Conservation (phyloP, 495 filamentous ascomycete genomes). For the Letharia lupina region DNA sequence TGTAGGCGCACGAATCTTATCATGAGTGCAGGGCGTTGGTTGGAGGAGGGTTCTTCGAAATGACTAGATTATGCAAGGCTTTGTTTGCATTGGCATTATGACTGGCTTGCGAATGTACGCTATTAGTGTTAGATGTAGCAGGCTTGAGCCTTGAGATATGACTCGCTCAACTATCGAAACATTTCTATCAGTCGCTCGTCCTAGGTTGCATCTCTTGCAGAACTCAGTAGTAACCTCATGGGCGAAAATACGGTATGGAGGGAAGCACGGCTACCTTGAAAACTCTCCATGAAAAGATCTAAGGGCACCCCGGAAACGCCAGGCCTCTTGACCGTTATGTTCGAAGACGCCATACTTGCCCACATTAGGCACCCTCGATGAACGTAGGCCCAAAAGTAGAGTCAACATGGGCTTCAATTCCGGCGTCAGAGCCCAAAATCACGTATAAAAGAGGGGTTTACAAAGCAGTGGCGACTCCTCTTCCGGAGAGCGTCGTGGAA, state of each 20-base stretch:
- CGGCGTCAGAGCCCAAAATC: neutral
- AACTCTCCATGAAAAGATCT: too few species aligned
- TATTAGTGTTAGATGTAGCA: neutral
- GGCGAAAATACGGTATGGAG: too few species aligned
- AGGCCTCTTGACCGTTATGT: too few species aligned
- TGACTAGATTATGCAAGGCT: neutral
- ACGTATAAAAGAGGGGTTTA: neutral
- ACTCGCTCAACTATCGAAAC: neutral
- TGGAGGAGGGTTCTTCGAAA: neutral
- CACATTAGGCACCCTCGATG: too few species aligned
- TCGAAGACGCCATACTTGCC: too few species aligned
- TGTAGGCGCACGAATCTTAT: neutral
- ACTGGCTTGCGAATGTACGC: neutral
- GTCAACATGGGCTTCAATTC: too few species aligned
- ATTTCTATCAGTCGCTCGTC: neutral
- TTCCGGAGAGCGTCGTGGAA: neutral
- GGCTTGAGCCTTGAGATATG: neutral
- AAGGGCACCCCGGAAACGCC: too few species aligned
- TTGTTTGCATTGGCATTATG: neutral
- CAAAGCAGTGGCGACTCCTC: neutral
- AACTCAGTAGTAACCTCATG: neutral
- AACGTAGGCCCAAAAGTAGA: too few species aligned
- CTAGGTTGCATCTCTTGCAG: too few species aligned
- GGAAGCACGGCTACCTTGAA: too few species aligned
- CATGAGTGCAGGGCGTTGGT: constrained; percentile 1